Conservation (phyloP, 352 stramenopile species). For the Thalassiosira livingstoniorum region DNA sequence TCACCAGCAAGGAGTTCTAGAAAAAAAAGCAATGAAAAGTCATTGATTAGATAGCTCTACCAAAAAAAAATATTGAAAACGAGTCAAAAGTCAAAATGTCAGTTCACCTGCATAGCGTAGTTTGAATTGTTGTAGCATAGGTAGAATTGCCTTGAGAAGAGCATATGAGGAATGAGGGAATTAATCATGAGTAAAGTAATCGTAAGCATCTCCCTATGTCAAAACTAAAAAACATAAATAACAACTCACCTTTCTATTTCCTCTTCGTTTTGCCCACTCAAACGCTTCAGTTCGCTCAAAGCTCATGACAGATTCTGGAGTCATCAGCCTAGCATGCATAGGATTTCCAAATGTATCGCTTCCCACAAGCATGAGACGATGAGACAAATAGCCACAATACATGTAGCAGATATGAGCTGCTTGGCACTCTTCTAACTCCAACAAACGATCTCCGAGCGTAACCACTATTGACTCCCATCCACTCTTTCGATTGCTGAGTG, state of each 20-base stretch:
- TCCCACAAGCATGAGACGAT: conserved; percentile 72
- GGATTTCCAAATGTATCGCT: conserved; percentile 67
- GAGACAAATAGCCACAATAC: conserved; percentile 67
- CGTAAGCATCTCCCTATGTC: too few relatives aligned
- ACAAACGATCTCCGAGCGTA: conserved; percentile 78
- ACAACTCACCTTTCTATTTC: conserved; percentile 72
- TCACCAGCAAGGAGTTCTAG: conserved; percentile 78
- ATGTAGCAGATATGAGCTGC: conserved; percentile 86
- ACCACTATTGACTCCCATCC: conserved; percentile 82
- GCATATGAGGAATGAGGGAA: background rate
- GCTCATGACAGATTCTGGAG: conserved; percentile 62
- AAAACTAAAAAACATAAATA: background rate
- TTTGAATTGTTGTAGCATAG: conserved; percentile 82
- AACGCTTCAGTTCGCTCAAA: conserved; percentile 84
- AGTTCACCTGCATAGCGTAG: conserved; percentile 80
- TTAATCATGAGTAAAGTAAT: background rate
- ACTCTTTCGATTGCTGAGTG: conserved; percentile 77
- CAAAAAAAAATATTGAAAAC: too few relatives aligned
- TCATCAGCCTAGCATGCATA: conserved; percentile 61
- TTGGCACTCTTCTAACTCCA: conserved; percentile 63
- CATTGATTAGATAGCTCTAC: too few relatives aligned
- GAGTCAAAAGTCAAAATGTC: too few relatives aligned
- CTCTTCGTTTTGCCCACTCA: conserved; percentile 84
- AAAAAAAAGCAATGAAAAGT: too few relatives aligned
- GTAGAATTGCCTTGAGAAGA: conserved; percentile 5